Evolutionary conservation across 2,329 filamentous ascomycete genomes (phyloP), one percentile per base, ranked within the genome.

Genomic region (Colletotrichum brevisporum): DNA sequence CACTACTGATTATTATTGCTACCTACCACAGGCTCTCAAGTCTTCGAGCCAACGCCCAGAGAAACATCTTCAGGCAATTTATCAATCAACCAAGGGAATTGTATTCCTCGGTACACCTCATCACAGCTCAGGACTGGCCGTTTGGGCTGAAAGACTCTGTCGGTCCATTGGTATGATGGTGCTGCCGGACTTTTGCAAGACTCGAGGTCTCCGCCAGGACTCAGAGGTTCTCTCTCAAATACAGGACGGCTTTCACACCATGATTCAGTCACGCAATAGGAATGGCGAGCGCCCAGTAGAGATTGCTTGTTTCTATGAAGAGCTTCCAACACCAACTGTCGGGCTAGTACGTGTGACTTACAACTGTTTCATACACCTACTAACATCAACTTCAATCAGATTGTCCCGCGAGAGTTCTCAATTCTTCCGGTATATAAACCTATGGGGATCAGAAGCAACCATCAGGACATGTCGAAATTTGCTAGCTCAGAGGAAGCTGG

Each of bases 391-490:
- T 3, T 16, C 6, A n/a, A n/a, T 5, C 18, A 48, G 45, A n/a
- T 13, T 21, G 26, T 4, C 16, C 72, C 75, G 26, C 59, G 71
- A 47, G 58, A 76, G 16, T 76, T 78, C 15, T 75, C 75, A 2
- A 77, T 72, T 27, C 68, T 79, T 4, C 67, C 75, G 6, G 76
- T 75, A n/a, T 79, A 79, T 31, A 74, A 71, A 43, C 62, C 75
- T 13, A 77, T 80, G 15, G 71, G 74, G 0, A 77, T 80, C 21
- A 72, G 53, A 47, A 55, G 63, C 43, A 75, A 76, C 66, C 73
- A 77, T 50, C 73, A 67, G 61, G 72, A 74, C 61, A 76, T 77
- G 73, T 58, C 73, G 26, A 74, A 66, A 57, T 77, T 76, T 31
- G 21, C n/a, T 8, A 63, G 48, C 9, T 41, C 15, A 6, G 67